These are phyloP conservation scores for Medicago arabica DNA, from an alignment of 306 rosid species.

Conservation along the genomic window DNA sequence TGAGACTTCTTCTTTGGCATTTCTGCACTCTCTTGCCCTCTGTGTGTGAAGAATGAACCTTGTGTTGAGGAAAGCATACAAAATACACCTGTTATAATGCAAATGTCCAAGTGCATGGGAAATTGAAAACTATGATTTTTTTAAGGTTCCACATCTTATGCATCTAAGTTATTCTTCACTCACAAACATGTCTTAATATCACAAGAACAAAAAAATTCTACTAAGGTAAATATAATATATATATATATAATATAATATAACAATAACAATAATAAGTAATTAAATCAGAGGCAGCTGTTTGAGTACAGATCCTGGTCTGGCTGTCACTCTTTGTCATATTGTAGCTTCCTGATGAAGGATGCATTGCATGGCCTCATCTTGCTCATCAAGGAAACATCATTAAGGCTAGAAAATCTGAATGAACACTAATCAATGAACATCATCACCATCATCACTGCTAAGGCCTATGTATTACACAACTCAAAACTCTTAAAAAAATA, in stretches of 20 bases:
- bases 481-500: slow-evolving; percentile 28
- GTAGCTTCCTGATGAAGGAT: slow-evolving; percentile 27
- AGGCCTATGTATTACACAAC: slow-evolving; percentile 4
- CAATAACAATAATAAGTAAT: background rate
- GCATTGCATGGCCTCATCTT: slow-evolving; percentile 41
- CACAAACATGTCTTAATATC: slow-evolving; percentile 39
- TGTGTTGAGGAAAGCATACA: background rate
- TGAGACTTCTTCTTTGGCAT: too few species aligned
- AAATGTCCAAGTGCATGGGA: slow-evolving; percentile 2
- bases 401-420: slow-evolving; percentile 9
- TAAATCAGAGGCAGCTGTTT: slow-evolving; percentile 5
- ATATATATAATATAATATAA: slow-evolving; percentile 3
- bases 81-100: slow-evolving; percentile 21
- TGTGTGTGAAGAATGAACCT: slow-evolving; percentile 21
- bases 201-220: background rate
- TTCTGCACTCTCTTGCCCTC: background rate
- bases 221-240: slow-evolving; percentile 11
- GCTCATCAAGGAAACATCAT: slow-evolving; percentile 10
- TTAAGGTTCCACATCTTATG: slow-evolving; percentile 26
- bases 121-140: slow-evolving; percentile 6
- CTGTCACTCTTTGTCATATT: background rate
- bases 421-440: background rate
- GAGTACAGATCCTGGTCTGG: slow-evolving; percentile 7
- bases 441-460: slow-evolving; percentile 19
- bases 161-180: slow-evolving; percentile 38